phyloP scores from a whole-genome alignment of 371 early-diverging fungal species.

The Mucor velutinosus region DNA sequence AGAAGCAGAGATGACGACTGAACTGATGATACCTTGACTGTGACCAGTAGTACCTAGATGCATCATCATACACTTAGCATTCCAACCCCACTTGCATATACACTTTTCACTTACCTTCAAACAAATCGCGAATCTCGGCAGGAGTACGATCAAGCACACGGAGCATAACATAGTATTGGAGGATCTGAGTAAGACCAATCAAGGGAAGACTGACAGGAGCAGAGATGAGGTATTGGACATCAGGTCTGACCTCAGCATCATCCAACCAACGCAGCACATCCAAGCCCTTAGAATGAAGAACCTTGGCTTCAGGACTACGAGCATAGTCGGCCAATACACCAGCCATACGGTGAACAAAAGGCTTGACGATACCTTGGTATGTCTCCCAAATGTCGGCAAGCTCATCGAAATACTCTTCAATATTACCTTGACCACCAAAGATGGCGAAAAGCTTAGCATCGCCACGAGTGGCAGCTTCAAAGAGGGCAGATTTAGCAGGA shows the following conservation, averaged over 20 bases:
- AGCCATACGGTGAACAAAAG: slow-evolving; percentile 81
- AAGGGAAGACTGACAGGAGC: slow-evolving; percentile 89
- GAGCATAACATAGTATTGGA: slow-evolving; percentile 81
- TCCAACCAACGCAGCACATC: slow-evolving; percentile 89
- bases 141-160: slow-evolving; percentile 56
- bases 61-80: background rate
- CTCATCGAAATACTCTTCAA: slow-evolving; percentile 95
- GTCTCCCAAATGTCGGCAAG: slow-evolving; percentile 78
- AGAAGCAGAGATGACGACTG: slow-evolving; percentile 87
- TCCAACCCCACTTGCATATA: background rate
- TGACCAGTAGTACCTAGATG: slow-evolving; percentile 86
- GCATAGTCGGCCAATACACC: slow-evolving; percentile 72
- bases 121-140: slow-evolving; percentile 42
- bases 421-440: slow-evolving; percentile 97
- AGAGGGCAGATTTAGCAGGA: slow-evolving; percentile 61
- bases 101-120: slow-evolving; percentile 45
- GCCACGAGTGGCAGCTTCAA: slow-evolving; percentile 67
- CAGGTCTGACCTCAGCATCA: slow-evolving; percentile 84
- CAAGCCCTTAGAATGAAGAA: slow-evolving; percentile 81
- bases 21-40: slow-evolving; percentile 92
- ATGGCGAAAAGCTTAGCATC: slow-evolving; percentile 80
- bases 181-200: slow-evolving; percentile 88
- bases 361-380: slow-evolving; percentile 80
- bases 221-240: slow-evolving; percentile 79
- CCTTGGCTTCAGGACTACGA: slow-evolving; percentile 68